A percentile compares a stretch with the other conserved stretches of the same genome.
Evolutionary conservation across 1,284 basidiomycete genomes (phyloP).

Genomic region (Leccinum subfulvum): DNA sequence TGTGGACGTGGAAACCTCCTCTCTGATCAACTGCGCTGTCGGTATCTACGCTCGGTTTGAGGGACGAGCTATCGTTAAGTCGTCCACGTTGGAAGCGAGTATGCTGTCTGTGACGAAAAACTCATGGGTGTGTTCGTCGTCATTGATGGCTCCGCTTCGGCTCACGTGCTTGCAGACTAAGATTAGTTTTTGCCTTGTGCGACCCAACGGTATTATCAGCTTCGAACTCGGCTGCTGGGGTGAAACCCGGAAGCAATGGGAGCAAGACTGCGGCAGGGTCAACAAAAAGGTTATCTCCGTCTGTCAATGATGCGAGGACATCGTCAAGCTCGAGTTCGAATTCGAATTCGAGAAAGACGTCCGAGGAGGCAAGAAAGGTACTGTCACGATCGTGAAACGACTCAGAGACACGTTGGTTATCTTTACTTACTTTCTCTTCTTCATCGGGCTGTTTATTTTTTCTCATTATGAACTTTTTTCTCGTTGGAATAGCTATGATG

Average conservation of each 20-base stretch:
- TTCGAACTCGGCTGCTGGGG: constrained; percentile 46
- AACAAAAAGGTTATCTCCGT: constrained; percentile 14
- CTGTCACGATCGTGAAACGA: constrained; percentile 40
- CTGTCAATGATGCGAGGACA: constrained; percentile 13
- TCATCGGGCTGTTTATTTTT: background rate
- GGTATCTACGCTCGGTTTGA: no score
- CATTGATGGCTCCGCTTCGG: no score
- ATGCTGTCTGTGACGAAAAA: no score
- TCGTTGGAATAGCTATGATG: background rate
- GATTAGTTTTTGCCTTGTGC: no score
- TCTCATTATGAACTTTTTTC: background rate
- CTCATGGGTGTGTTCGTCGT: no score
- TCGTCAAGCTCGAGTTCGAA: constrained; percentile 24
- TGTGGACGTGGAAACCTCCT: no score
- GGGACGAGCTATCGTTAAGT: no score
- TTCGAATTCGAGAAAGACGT: constrained; percentile 45
- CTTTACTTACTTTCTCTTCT: background rate
- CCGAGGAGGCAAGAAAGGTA: constrained; percentile 52
- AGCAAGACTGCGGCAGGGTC: constrained; percentile 10
- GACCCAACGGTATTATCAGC: no score
- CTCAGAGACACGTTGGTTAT: background rate
- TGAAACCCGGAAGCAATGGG: constrained; percentile 19
- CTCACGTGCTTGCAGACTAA: no score
- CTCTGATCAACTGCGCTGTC: no score
- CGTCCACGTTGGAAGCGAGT: no score